phyloP scores from a whole-genome alignment of 2,329 filamentous ascomycete species.

The Amauroascus verrucosus region DNA sequence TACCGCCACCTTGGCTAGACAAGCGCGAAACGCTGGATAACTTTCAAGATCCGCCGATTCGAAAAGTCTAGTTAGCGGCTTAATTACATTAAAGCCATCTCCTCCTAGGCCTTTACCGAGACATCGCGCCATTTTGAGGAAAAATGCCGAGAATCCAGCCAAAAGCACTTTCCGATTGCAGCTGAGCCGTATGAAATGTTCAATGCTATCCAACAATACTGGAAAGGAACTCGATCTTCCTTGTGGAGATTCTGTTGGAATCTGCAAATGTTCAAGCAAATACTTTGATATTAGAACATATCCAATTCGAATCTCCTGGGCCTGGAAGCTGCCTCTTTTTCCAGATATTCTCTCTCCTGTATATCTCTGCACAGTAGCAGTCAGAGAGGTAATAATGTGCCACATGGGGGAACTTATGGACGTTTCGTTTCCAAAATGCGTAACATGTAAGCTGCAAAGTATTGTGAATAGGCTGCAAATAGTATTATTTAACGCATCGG shows the following conservation, averaged over 20 bases:
- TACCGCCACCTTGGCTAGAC: conserved; percentile 29
- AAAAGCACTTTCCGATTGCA: conserved; percentile 25
- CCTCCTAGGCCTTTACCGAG: conserved; percentile 21
- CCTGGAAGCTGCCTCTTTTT: neutral
- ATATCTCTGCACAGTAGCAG: conserved; percentile 11
- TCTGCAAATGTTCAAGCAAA: conserved; percentile 9
- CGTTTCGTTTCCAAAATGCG: neutral
- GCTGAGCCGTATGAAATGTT: conserved; percentile 24
- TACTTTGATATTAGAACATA: conserved; percentile 17
- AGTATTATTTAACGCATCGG: conserved; percentile 15
- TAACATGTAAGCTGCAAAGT: conserved; percentile 14
- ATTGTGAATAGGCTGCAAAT: conserved; percentile 17
- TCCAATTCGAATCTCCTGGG: conserved; percentile 12
- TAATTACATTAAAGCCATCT: conserved; percentile 19
- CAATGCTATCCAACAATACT: conserved; percentile 20
- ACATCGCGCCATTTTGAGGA: conserved; percentile 28
- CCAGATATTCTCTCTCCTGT: neutral
- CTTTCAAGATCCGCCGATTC: conserved; percentile 17
- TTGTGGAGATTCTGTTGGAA: neutral
- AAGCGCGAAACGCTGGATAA: conserved; percentile 20
- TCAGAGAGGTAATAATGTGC: conserved; percentile 10
- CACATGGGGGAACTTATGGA: conserved; percentile 9
- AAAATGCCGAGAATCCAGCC: conserved; percentile 28
- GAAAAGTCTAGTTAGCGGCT: conserved; percentile 22
- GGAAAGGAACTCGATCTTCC: neutral